phyloP scores from a whole-genome alignment of 345 rosid species.

The Sonneratia alba region DNA sequence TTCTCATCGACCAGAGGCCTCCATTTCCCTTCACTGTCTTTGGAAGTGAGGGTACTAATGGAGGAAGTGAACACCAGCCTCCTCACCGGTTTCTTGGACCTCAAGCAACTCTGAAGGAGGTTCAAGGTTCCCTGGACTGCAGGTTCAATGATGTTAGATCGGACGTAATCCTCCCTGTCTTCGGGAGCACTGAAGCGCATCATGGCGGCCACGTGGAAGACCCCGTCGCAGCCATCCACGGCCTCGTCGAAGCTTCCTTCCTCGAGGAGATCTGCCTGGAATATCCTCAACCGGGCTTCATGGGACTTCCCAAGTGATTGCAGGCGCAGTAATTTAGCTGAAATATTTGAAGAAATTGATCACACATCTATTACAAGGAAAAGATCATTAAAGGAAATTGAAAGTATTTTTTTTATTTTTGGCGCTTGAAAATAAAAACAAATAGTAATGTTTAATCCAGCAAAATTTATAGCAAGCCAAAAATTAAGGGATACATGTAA shows the following conservation, averaged over 20 bases:
- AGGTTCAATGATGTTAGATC: slow-evolving; percentile 46
- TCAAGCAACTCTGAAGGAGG: slow-evolving; percentile 61
- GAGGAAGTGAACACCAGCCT: slow-evolving; percentile 84
- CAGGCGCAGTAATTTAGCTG: slow-evolving; percentile 42
- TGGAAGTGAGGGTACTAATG: slow-evolving; percentile 69
- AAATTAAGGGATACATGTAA: too few species aligned
- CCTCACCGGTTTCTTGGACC: slow-evolving; percentile 45
- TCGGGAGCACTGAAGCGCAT: slow-evolving; percentile 46
- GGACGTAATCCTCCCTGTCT: slow-evolving; percentile 36
- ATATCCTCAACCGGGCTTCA: slow-evolving; percentile 39
- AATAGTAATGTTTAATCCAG: too few species aligned
- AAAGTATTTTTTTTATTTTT: too few species aligned
- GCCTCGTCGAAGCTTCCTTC: slow-evolving; percentile 83
- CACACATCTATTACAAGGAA: background rate
- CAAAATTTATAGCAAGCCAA: too few species aligned
- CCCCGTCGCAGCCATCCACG: slow-evolving; percentile 59
- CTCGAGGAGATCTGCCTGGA: slow-evolving; percentile 58
- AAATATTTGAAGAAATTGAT: background rate
- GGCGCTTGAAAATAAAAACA: too few species aligned
- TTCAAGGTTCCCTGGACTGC: slow-evolving; percentile 60
- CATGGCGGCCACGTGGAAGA: slow-evolving; percentile 81
- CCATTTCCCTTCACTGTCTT: slow-evolving; percentile 43
- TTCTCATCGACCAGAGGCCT: slow-evolving; percentile 58
- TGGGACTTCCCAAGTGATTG: slow-evolving; percentile 31
- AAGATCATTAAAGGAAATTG: too few species aligned